These are phyloP conservation scores for Phlebiopsis flavidoalba DNA, from an alignment of 768 basidiomycete genomes.

Conservation along the genomic window DNA sequence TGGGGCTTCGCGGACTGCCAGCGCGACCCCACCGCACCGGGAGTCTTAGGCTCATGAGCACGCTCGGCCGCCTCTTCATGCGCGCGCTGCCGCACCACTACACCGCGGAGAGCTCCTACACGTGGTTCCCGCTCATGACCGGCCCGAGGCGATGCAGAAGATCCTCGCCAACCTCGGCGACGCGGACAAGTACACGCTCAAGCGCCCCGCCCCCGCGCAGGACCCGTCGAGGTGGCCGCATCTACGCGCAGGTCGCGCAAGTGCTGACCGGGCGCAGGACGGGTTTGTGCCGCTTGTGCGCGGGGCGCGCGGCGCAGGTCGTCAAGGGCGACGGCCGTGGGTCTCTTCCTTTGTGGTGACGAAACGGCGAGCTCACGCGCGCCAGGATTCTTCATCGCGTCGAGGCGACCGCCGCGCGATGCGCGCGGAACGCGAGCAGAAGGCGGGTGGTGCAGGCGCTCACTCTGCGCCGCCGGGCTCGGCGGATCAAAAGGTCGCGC, in stretches of 20 bases:
- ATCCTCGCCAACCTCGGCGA: slow-evolving; percentile 53
- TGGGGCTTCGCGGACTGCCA: slow-evolving; percentile 87
- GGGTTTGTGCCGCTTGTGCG: slow-evolving; percentile 46
- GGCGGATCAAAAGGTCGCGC: slow-evolving; percentile 42
- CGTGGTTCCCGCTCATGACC: slow-evolving; percentile 88
- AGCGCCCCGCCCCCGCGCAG: slow-evolving; percentile 36
- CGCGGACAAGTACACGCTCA: slow-evolving; percentile 48
- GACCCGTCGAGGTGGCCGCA: slow-evolving; percentile 31
- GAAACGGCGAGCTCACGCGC: background rate
- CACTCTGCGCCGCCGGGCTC: slow-evolving; percentile 42
- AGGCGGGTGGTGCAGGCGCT: slow-evolving; percentile 37
- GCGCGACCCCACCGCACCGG: slow-evolving; percentile 63
- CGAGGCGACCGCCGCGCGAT: slow-evolving; percentile 33
- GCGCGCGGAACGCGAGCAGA: slow-evolving; percentile 38
- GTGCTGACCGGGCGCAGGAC: slow-evolving; percentile 43
- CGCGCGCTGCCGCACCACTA: slow-evolving; percentile 70
- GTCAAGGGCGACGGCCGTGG: slow-evolving; percentile 45
- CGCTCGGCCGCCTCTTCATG: slow-evolving; percentile 66
- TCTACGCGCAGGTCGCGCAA: slow-evolving; percentile 48
- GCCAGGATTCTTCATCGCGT: slow-evolving; percentile 61
- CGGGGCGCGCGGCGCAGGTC: slow-evolving; percentile 45
- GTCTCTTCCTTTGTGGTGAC: background rate
- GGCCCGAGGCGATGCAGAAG: slow-evolving; percentile 59
- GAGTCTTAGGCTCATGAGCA: slow-evolving; percentile 64
- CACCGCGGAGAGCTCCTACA: slow-evolving; percentile 64